These are phyloP conservation scores for Scheffersomyces stipitis DNA, from an alignment of 805 yeast genomes.

Conservation along the genomic window DNA sequence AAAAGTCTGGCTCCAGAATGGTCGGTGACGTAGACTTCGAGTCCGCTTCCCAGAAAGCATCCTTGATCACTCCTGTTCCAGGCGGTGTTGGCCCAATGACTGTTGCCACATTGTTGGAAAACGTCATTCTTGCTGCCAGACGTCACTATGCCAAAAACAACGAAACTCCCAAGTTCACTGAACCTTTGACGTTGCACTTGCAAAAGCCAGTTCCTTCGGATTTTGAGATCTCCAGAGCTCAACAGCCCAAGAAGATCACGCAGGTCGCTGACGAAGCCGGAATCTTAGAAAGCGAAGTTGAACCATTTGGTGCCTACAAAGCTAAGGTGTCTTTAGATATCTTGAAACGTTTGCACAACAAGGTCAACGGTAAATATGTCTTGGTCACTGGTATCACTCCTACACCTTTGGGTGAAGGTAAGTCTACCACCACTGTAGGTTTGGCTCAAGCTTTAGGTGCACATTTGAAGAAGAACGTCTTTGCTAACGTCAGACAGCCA, in stretches of 20 bases:
- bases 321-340: slow-evolving; percentile 71
- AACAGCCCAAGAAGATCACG: slow-evolving; percentile 67
- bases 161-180: slow-evolving; percentile 44
- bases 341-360: slow-evolving; percentile 59
- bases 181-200: slow-evolving; percentile 58
- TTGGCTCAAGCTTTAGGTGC: slow-evolving; percentile 80
- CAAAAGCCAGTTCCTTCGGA: slow-evolving; percentile 77
- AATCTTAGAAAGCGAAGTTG: slow-evolving; percentile 64
- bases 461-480: slow-evolving; percentile 63
- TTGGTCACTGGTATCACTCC: slow-evolving; percentile 85
- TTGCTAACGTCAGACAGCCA: slow-evolving; percentile 85
- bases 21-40: slow-evolving; percentile 79
- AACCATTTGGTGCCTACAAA: slow-evolving; percentile 72
- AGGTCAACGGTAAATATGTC: slow-evolving; percentile 67
- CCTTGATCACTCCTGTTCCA: slow-evolving; percentile 81
- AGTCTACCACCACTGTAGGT: slow-evolving; percentile 82
- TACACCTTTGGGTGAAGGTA: slow-evolving; percentile 85
- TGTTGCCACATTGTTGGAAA: slow-evolving; percentile 75
- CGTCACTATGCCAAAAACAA: slow-evolving; percentile 41
- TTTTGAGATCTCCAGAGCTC: slow-evolving; percentile 74
- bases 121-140: slow-evolving; percentile 69
- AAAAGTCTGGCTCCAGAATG: slow-evolving; percentile 67
- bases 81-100: slow-evolving; percentile 96
- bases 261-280: slow-evolving; percentile 72
- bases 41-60: slow-evolving; percentile 52